Base-by-base conservation (phyloP, 2,329 filamentous ascomycete genomes). In the Exserohilum rostratum region DNA sequence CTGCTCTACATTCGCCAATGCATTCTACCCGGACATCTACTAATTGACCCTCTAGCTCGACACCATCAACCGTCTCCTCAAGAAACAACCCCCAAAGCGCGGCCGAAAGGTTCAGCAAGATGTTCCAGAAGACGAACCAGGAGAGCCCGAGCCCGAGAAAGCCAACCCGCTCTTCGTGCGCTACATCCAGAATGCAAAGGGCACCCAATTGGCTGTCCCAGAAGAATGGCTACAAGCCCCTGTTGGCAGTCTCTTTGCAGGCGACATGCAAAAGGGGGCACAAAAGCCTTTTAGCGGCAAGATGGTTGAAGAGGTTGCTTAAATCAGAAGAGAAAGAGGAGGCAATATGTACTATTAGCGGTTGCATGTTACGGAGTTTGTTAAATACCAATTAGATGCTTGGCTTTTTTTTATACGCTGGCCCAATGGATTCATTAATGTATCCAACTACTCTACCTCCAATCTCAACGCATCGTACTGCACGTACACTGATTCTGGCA, bases 51-150 rank as follows among this genome's bases (percentile, higher is more conserved):
- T 45, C 37, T 55, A 93, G 90, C 90, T 91, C 84, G 90, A 93
- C 80, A 95, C 90, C 0, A 93, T 95, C 83, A 93, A 95, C 80
- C 92, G 93, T 68, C 85, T 95, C 2, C 85, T 95, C 47, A 92
- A 92, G 76, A 92, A 93, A 71, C 90, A 93, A 72, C 89, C 90
- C 1, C 88, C 90, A 20, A 93, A 93, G 75, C 78, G 79, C 34
- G 77, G 78, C 18, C 77, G 78, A 4, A 69, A 75, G n/a, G 85
- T 85, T 52, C 72, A 76, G 47, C 77, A 75, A 22, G 71, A 74
- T 11, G 83, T 80, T 4, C 25, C 39, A 30, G 82, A 82, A 10
- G 81, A 79, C 9, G 79, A 80, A 6, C 83, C 83, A 45, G 76
- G 71, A 0, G 81, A 81, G 49, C 58, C 56, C 1, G 64, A 73